These are phyloP conservation scores for Scutellaria minor DNA, from an alignment of 257 asterid species.

Conservation along the genomic window DNA sequence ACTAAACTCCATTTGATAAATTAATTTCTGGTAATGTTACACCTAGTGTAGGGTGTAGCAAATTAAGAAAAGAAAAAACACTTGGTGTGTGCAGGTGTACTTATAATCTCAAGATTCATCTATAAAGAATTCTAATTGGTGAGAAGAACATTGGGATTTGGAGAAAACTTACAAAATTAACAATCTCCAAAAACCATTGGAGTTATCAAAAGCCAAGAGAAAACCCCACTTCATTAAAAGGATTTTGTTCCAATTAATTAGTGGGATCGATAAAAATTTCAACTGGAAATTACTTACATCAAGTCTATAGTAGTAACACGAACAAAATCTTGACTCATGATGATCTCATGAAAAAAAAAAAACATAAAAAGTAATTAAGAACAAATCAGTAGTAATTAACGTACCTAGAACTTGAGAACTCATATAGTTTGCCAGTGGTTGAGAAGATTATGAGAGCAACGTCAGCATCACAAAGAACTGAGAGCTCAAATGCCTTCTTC, in stretches of 20 bases:
- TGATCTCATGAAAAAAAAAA: too few relatives aligned
- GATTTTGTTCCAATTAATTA: too few relatives aligned
- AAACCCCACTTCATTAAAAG: constrained; percentile 6
- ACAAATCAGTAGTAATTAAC: background rate
- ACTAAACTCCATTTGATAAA: too few relatives aligned
- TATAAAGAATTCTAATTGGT: constrained; percentile 6
- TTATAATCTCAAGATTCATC: constrained; percentile 22
- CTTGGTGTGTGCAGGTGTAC: too few relatives aligned
- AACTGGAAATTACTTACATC: too few relatives aligned
- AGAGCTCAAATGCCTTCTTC: constrained; percentile 67
- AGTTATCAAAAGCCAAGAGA: background rate
- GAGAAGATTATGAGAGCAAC: constrained; percentile 62
- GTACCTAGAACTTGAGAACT: constrained; percentile 65
- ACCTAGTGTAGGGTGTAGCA: too few relatives aligned
- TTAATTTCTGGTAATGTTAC: too few relatives aligned
- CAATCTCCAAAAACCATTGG: background rate
- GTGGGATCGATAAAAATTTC: too few relatives aligned
- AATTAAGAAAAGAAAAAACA: too few relatives aligned
- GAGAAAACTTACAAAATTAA: background rate
- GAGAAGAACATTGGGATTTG: constrained; percentile 31
- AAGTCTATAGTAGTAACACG: background rate
- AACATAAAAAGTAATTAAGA: too few relatives aligned
- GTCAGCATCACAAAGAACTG: constrained; percentile 73
- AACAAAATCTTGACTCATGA: too few relatives aligned
- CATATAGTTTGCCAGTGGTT: constrained; percentile 55